phyloP scores from a whole-genome alignment of 345 rosid species.

The Firmiana major region DNA sequence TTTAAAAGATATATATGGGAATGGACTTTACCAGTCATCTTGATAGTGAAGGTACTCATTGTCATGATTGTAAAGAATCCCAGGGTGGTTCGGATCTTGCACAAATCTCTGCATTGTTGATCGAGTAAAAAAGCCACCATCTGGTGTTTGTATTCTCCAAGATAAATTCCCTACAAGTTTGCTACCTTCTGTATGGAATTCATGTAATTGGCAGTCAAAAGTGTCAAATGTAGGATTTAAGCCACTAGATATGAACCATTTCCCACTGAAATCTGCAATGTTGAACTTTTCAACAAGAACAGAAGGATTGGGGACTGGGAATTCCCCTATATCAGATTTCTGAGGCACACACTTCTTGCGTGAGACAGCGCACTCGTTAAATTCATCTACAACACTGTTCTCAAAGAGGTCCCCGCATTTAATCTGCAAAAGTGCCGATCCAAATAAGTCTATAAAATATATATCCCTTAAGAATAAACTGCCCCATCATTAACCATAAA shows the following conservation, averaged over 20 bases:
- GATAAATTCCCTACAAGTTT: constrained; percentile 74
- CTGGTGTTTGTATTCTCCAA: constrained; percentile 82
- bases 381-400: constrained; percentile 81
- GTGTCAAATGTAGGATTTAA: constrained; percentile 84
- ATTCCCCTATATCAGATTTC: constrained; percentile 87
- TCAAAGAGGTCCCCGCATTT: constrained; percentile 93
- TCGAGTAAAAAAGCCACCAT: constrained; percentile 70
- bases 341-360: constrained; percentile 85
- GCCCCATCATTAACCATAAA: not conserved
- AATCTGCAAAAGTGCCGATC: constrained; percentile 42
- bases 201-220: constrained; percentile 86
- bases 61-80: constrained; percentile 73
- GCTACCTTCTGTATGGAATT: constrained; percentile 65
- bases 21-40: constrained; percentile 75
- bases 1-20: not conserved
- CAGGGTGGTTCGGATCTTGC: constrained; percentile 75
- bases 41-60: constrained; percentile 93
- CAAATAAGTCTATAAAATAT: not conserved
- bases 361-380: constrained; percentile 91
- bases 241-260: constrained; percentile 90
- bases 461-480: not conserved
- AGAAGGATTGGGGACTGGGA: constrained; percentile 78
- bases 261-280: constrained; percentile 69
- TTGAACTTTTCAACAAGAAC: constrained; percentile 69
- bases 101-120: constrained; percentile 60